Conservation (phyloP, 2,329 filamentous ascomycete genomes). For the Ascochyta viciae-villosae region DNA sequence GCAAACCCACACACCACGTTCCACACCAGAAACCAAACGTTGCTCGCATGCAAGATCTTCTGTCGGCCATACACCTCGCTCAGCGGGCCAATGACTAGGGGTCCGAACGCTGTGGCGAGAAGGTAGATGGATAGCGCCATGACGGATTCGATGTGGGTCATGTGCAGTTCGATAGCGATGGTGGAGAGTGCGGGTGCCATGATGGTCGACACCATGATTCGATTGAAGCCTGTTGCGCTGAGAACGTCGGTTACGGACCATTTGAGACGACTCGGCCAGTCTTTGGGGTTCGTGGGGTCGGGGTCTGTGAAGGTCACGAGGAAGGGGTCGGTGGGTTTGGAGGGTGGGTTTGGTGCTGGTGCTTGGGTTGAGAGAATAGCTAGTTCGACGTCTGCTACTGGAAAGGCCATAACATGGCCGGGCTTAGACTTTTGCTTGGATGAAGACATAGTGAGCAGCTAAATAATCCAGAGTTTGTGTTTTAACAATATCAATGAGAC, state of each 20-base stretch:
- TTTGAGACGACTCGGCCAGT: constrained; percentile 29
- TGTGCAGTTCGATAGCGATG: constrained; percentile 32
- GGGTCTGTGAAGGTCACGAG: constrained; percentile 24
- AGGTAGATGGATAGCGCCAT: constrained; percentile 41
- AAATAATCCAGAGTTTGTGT: background rate
- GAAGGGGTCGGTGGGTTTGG: constrained; percentile 23
- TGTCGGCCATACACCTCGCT: constrained; percentile 39
- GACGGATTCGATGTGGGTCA: constrained; percentile 28
- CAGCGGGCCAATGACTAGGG: constrained; percentile 37
- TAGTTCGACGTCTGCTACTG: constrained; percentile 7
- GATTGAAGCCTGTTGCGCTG: constrained; percentile 35
- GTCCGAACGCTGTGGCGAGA: constrained; percentile 38
- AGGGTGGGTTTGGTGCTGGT: background rate
- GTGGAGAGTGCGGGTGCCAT: constrained; percentile 36
- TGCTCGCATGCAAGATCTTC: constrained; percentile 30
- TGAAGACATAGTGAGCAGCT: background rate
- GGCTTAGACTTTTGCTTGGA: background rate
- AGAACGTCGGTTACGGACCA: constrained; percentile 33
- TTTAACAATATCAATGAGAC: background rate
- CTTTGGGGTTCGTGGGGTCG: constrained; percentile 29
- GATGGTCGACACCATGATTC: constrained; percentile 42
- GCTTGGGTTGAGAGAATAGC: background rate
- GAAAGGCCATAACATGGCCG: background rate
- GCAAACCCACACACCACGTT: constrained; percentile 39
- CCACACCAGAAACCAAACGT: constrained; percentile 36